Percentiles rank a stretch among this genome's conserved stretches.
Conservation (phyloP, 345 rosid genomes). For the Hibiscus mutabilis region DNA sequence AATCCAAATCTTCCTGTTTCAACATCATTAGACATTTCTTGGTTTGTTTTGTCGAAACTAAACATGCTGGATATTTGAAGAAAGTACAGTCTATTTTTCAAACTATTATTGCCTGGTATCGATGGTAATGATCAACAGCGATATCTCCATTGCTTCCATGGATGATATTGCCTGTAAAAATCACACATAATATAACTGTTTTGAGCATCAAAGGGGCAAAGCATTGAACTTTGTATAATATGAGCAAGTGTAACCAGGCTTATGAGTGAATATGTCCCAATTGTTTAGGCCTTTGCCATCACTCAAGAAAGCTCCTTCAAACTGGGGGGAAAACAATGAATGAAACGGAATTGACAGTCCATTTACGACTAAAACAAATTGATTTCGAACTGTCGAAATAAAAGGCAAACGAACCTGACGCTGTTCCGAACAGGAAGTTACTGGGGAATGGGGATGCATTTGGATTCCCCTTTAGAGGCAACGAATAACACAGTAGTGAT, state of each 20-base stretch:
- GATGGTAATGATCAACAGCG: constrained; percentile 32
- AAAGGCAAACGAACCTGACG: constrained; percentile 45
- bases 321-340: constrained; percentile 7
- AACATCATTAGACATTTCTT: neutral
- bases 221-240: neutral
- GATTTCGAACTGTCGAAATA: neutral
- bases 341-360: neutral
- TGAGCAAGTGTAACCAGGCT: constrained; percentile 24
- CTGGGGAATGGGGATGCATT: constrained; percentile 28
- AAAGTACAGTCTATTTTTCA: neutral
- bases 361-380: neutral
- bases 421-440: constrained; percentile 66
- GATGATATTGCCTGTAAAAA: constrained; percentile 32
- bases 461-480: neutral
- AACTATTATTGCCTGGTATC: neutral
- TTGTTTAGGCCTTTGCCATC: constrained; percentile 46
- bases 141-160: constrained; percentile 55
- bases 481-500: constrained; percentile 7
- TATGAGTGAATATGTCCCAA: constrained; percentile 46
- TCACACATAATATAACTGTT: neutral
- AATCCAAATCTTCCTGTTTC: constrained; percentile 24
- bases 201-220: neutral
- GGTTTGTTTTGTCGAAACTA: neutral
- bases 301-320: constrained; percentile 48
- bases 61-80: neutral